phyloP scores from a whole-genome alignment of 768 basidiomycete species.

The Dictyophora rubrovolvata region DNA sequence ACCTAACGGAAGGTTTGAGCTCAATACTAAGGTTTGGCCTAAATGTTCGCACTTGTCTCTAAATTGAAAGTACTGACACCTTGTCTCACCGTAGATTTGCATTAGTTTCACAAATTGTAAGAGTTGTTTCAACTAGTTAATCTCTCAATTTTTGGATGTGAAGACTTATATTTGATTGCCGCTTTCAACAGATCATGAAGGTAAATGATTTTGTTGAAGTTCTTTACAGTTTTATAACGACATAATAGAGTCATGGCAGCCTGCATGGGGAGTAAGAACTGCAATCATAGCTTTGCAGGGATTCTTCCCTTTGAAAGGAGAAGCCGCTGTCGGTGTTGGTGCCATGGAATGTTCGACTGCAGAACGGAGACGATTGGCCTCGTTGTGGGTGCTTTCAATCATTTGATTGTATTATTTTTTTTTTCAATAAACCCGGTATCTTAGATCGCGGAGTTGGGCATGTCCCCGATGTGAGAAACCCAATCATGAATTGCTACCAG shows the following conservation, averaged over 20 bases:
- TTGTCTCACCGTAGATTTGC: conserved; percentile 51
- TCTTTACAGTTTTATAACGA: conserved; percentile 22
- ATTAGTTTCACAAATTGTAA: conserved; percentile 87
- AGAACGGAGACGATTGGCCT: conserved; percentile 72
- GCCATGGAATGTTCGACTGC: conserved; percentile 67
- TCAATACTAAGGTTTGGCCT: conserved; percentile 76
- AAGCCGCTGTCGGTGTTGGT: conserved; percentile 79
- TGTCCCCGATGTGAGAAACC: conserved; percentile 63
- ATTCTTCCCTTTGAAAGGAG: conserved; percentile 83
- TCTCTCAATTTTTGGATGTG: background rate
- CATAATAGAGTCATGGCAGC: conserved; percentile 96
- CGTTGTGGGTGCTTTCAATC: conserved; percentile 40
- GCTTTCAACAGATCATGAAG: background rate
- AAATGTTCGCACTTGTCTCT: background rate
- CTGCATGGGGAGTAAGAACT: conserved; percentile 91
- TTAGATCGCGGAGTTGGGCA: conserved; percentile 70
- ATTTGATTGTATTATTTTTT: conserved; percentile 1
- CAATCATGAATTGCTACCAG: conserved; percentile 64
- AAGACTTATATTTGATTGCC: background rate
- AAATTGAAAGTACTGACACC: background rate
- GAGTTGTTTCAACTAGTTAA: conserved; percentile 20
- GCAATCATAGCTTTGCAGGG: conserved; percentile 84
- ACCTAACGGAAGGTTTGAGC: conserved; percentile 93
- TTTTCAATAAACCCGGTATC: conserved; percentile 9
- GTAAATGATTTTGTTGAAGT: conserved; percentile 16